Percentiles rank a stretch among this genome's conserved stretches.
These are phyloP conservation scores for Aspergillus homomorphus DNA, from an alignment of 495 filamentous ascomycete species.

Conservation along the genomic window DNA sequence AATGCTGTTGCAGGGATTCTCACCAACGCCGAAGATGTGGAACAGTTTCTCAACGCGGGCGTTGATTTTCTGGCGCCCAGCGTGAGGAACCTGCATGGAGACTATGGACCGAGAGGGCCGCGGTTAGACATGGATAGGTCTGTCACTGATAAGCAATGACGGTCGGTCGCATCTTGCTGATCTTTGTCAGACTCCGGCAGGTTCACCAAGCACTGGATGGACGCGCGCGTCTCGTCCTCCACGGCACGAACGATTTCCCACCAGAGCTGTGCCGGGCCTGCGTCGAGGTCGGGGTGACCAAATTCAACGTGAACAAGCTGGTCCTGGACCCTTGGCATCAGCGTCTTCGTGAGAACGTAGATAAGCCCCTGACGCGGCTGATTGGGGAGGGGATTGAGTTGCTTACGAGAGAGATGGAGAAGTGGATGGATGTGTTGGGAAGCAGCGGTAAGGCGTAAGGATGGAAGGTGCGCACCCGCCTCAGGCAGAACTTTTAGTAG, in stretches of 20 bases:
- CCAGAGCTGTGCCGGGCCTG: constrained; percentile 54
- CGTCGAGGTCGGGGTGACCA: constrained; percentile 61
- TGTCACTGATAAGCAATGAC: background rate
- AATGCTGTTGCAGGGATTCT: constrained; percentile 36
- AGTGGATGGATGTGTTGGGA: constrained; percentile 64
- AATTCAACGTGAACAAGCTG: constrained; percentile 73
- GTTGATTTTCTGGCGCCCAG: constrained; percentile 72
- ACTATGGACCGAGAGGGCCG: constrained; percentile 64
- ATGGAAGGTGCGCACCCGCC: background rate
- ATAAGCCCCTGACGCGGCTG: constrained; percentile 59
- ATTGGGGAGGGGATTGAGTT: constrained; percentile 61
- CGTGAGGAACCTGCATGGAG: constrained; percentile 77
- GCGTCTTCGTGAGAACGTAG: constrained; percentile 55
- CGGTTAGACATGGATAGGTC: constrained; percentile 59
- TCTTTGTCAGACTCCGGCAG: constrained; percentile 10
- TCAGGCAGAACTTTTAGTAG: constrained; percentile 1
- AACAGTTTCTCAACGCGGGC: constrained; percentile 64
- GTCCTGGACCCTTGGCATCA: constrained; percentile 60
- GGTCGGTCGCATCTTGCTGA: background rate
- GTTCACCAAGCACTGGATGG: constrained; percentile 33
- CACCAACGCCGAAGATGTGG: constrained; percentile 65
- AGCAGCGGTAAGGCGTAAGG: constrained; percentile 54
- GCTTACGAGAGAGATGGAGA: constrained; percentile 62
- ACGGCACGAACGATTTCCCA: constrained; percentile 67
- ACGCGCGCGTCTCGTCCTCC: constrained; percentile 61